Conservation (phyloP, 805 yeast genomes). For the Candida schatavii region DNA sequence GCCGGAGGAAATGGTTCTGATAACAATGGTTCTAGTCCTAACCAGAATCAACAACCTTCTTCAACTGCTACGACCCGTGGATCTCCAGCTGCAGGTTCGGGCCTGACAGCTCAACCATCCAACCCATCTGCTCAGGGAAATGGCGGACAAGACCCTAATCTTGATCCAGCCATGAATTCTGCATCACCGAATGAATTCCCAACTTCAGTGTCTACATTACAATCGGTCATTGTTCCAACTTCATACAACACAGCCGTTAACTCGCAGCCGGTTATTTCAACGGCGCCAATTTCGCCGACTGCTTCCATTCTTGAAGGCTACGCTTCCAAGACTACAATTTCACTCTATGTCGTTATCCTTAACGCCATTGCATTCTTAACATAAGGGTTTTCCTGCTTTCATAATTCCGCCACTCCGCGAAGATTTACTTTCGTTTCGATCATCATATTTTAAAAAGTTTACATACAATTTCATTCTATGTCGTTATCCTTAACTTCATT, state of each 20-base stretch:
- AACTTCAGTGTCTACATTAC: background rate
- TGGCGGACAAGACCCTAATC: too few relatives aligned
- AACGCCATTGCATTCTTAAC: background rate
- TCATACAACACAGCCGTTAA: background rate
- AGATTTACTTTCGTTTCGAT: background rate
- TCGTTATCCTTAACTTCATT: too few relatives aligned
- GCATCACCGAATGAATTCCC: background rate
- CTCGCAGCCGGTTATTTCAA: background rate
- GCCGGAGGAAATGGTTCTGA: too few relatives aligned
- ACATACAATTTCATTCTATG: too few relatives aligned
- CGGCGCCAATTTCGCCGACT: background rate
- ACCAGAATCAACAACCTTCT: background rate
- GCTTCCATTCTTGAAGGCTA: background rate
- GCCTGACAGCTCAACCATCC: background rate
- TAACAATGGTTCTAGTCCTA: too few relatives aligned
- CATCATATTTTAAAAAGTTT: background rate
- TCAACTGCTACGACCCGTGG: background rate
- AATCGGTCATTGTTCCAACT: background rate
- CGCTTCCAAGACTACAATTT: background rate
- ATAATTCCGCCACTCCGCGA: background rate
- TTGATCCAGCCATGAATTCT: background rate
- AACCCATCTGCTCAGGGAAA: background rate
- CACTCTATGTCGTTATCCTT: background rate
- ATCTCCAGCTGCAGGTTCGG: background rate
- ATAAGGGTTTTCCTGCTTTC: background rate